Conservation (phyloP, 2,329 filamentous ascomycete genomes). For the Aspergillus brasiliensis region DNA sequence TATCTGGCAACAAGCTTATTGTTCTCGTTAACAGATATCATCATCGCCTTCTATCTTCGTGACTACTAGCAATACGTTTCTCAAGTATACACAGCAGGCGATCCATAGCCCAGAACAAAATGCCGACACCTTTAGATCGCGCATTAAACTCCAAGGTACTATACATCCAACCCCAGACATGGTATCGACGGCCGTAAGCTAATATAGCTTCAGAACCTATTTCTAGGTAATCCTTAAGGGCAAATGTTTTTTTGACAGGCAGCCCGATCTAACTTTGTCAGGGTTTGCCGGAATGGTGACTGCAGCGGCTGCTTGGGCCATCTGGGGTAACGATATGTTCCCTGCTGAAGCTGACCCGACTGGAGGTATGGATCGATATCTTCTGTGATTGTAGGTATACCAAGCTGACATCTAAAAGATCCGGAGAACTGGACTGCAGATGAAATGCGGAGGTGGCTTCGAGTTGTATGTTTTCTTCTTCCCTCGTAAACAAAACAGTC, state of each 20-base stretch:
- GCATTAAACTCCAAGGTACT: conserved; percentile 70
- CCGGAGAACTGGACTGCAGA: conserved; percentile 74
- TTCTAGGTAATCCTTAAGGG: conserved; percentile 60
- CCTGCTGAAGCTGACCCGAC: conserved; percentile 74
- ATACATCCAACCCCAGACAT: not conserved
- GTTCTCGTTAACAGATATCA: not conserved
- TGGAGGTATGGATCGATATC: conserved; percentile 56
- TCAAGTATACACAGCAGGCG: conserved; percentile 1
- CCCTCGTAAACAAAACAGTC: not conserved
- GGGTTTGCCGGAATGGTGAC: conserved; percentile 82
- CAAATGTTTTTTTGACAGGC: not conserved
- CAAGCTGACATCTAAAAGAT: conserved; percentile 46
- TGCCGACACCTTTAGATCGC: conserved; percentile 71
- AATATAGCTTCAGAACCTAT: conserved; percentile 59
- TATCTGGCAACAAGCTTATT: conserved; percentile 6
- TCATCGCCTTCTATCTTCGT: not conserved
- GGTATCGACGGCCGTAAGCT: conserved; percentile 3
- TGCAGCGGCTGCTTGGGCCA: conserved; percentile 77
- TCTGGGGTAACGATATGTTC: conserved; percentile 85
- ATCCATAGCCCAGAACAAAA: conserved; percentile 39
- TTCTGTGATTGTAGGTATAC: not conserved
- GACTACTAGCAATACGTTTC: not conserved
- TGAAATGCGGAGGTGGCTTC: conserved; percentile 79
- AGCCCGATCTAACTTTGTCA: conserved; percentile 37
- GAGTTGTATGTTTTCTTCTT: conserved; percentile 60